These are phyloP conservation scores for Cylindrodendrum hubeiense DNA, from an alignment of 2,329 filamentous ascomycete species.

Conservation along the genomic window DNA sequence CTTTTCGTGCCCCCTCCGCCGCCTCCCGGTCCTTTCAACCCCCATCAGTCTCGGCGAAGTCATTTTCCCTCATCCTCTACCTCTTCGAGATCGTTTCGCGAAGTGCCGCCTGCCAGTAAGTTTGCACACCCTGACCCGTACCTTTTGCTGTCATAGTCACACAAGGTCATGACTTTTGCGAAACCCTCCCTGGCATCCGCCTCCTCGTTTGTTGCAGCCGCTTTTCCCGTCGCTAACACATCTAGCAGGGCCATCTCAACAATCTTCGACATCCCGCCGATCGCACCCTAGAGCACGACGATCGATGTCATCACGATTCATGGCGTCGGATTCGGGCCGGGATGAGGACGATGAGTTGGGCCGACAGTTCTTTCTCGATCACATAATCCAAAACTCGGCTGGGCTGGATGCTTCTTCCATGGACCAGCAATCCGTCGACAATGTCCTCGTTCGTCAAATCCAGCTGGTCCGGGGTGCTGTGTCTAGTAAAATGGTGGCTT, in stretches of 20 bases:
- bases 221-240: slow-evolving; percentile 22
- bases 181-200: slow-evolving; percentile 11
- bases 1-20: slow-evolving; percentile 33
- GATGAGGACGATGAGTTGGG: slow-evolving; percentile 38
- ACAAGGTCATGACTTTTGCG: slow-evolving; percentile 12
- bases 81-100: slow-evolving; percentile 34
- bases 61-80: slow-evolving; percentile 30
- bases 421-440: slow-evolving; percentile 39
- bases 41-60: slow-evolving; percentile 30
- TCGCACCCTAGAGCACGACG: slow-evolving; percentile 44
- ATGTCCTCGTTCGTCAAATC: slow-evolving; percentile 53
- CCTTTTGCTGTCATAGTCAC: neutral
- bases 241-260: slow-evolving; percentile 35
- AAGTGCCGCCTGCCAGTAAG: slow-evolving; percentile 41
- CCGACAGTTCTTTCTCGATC: slow-evolving; percentile 31
- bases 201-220: neutral
- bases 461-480: slow-evolving; percentile 61
- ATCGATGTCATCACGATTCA: slow-evolving; percentile 37
- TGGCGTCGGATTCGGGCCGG: slow-evolving; percentile 37
- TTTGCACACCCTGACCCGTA: neutral
- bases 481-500: slow-evolving; percentile 60
- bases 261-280: slow-evolving; percentile 43
- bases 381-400: slow-evolving; percentile 18
- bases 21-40: slow-evolving; percentile 29
- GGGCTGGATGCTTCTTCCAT: slow-evolving; percentile 22